phyloP scores from a whole-genome alignment of 1,139 yeast species.

The Eremothecium cymbalariae region DNA sequence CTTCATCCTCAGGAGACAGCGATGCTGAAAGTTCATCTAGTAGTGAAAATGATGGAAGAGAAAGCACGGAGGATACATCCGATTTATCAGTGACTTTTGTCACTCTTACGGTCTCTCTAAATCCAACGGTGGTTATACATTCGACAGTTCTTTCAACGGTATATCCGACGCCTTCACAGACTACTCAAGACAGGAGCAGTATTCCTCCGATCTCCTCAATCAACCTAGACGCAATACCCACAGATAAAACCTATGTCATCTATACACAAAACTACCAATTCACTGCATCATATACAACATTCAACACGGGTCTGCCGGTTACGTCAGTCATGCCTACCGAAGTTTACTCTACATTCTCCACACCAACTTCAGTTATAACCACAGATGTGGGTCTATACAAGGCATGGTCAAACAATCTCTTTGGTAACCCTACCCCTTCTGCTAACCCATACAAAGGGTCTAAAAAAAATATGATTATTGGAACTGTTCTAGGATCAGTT shows the following conservation, averaged over 20 bases:
- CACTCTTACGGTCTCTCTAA: too few relatives aligned
- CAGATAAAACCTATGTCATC: slow-evolving; percentile 16
- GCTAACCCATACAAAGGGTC: slow-evolving; percentile 2
- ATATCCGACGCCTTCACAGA: neutral
- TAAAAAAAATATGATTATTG: slow-evolving; percentile 20
- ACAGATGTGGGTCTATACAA: slow-evolving; percentile 29
- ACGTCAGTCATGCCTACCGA: slow-evolving; percentile 28
- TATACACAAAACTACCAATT: slow-evolving; percentile 39
- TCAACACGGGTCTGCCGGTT: slow-evolving; percentile 33
- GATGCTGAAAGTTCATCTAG: too few relatives aligned
- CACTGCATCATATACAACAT: slow-evolving; percentile 35
- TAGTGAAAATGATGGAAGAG: too few relatives aligned
- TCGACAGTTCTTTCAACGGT: neutral
- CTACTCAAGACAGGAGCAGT: neutral
- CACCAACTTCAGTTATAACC: slow-evolving; percentile 29
- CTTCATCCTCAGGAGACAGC: too few relatives aligned
- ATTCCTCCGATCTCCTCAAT: slow-evolving; percentile 4
- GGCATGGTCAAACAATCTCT: slow-evolving; percentile 19
- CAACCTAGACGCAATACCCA: slow-evolving; percentile 10
- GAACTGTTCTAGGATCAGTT: slow-evolving; percentile 27
- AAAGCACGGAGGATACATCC: too few relatives aligned
- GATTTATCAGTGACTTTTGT: too few relatives aligned
- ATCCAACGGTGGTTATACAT: too few relatives aligned
- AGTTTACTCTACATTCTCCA: slow-evolving; percentile 19
- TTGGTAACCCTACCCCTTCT: slow-evolving; percentile 9